Evolutionary conservation across 2,329 filamentous ascomycete genomes (phyloP).

Genomic region (Trichoderma sp.): DNA sequence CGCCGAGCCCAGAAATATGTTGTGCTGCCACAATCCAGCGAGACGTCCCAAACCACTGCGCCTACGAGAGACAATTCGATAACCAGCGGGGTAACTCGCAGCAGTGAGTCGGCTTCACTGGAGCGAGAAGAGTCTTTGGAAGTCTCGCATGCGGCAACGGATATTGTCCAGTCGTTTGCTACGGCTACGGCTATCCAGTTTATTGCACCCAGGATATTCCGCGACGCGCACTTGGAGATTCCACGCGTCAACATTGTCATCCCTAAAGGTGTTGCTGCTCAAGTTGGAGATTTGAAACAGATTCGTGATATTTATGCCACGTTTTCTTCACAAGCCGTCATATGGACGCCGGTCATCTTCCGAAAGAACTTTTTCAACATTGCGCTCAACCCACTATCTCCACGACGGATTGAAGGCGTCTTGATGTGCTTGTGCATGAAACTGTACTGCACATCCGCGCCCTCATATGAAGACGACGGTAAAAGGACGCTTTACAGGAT

Average conservation of each 20-base stretch:
- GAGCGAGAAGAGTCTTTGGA: neutral
- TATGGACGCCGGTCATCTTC: slow-evolving; percentile 1
- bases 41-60: too few relatives aligned
- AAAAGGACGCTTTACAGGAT: neutral
- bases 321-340: neutral
- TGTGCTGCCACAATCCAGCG: neutral
- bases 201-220: slow-evolving; percentile 4
- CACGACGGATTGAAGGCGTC: slow-evolving; percentile 6
- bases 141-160: neutral
- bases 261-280: neutral
- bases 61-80: neutral
- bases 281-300: neutral
- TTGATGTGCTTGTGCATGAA: slow-evolving; percentile 9
- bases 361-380: slow-evolving; percentile 4
- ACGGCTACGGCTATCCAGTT: slow-evolving; percentile 4
- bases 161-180: neutral
- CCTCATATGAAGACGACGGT: neutral
- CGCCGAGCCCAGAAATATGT: slow-evolving; percentile 12
- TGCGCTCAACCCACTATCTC: neutral
- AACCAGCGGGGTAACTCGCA: neutral
- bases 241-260: neutral
- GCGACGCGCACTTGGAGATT: slow-evolving; percentile 2
- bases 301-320: neutral
- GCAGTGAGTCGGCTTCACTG: neutral
- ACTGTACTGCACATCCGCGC: neutral